Evolutionary conservation across 169 alveolate genomes (phyloP), one percentile per base, ranked within the genome.

Genomic region (Eimeria falciformis): DNA sequence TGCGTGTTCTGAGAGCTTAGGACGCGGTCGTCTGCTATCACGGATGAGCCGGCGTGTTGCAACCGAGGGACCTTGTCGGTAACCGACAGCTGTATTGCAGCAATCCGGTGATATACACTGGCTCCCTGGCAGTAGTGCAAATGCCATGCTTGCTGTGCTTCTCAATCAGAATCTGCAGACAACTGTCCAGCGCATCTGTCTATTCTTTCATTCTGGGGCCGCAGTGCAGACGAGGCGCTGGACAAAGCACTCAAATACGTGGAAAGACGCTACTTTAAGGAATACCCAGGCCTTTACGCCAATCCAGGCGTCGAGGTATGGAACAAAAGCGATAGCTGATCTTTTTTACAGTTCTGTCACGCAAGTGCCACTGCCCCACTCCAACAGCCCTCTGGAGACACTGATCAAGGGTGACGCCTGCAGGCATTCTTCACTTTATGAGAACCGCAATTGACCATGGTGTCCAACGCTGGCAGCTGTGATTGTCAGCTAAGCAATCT

Each of bases 251-350:
- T 78, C 29, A 58, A 43, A 27, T 78, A 78, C 71, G 87, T 78
- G 7, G 37, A 78, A 40, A 78, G 47, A 50, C 68, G 68, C 17
- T 78, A 78, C 68, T 78, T 78, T 27, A 47, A 53, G 89, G 89
- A 79, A 79, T 79, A 79, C 40, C 89, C 89, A 27, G 58, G 89
- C 66, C 53, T 47, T 17, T 27, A 69, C 27, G 50, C 47, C 29
- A 79, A 73, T 55, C 73, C 89, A n/a, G 89, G 33, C 21, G 89
- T 55, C 17, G 75, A 79, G 89, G 89, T 79, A n/a, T n/a, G 71
- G 33, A 14, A 50, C 58, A 9, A 9, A 50, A 14, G 58, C 21
- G n/a, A n/a, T n/a, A n/a, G n/a, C n/a, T n/a, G n/a, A n/a, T n/a
- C n/a, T n/a, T n/a, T n/a, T n/a, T n/a, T n/a, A n/a, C n/a, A n/a